Conservation (phyloP, 2,329 filamentous ascomycete species). For the Ophiostoma ulmi region DNA sequence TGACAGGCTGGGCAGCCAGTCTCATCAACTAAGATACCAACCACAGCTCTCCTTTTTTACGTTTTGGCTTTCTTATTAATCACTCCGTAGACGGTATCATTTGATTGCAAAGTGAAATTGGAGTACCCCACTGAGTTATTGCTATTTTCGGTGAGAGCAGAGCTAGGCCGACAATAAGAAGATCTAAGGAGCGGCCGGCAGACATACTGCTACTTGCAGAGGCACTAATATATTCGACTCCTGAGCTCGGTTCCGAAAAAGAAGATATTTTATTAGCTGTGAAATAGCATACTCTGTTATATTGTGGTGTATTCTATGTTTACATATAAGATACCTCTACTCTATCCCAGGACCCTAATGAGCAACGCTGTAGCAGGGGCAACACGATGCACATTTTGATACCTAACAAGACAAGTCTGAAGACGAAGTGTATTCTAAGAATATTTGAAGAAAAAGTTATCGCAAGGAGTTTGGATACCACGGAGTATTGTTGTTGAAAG, state of each 20-base stretch:
- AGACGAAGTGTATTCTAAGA: too few relatives aligned
- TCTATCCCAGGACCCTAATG: neutral
- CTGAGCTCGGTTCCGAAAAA: too few relatives aligned
- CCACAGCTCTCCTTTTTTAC: constrained; percentile 1
- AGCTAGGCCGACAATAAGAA: neutral
- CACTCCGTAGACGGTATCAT: neutral
- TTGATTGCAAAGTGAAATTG: neutral
- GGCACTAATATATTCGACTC: too few relatives aligned
- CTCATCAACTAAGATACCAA: too few relatives aligned
- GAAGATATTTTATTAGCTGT: too few relatives aligned
- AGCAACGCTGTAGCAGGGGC: neutral
- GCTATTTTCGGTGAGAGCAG: neutral
- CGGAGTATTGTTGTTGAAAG: neutral
- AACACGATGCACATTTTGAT: neutral
- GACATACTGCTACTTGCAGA: neutral
- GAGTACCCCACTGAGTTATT: neutral
- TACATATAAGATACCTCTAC: too few relatives aligned
- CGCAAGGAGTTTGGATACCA: too few relatives aligned
- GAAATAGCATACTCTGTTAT: too few relatives aligned
- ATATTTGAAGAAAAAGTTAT: too few relatives aligned
- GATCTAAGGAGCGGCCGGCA: neutral
- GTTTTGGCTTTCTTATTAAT: neutral
- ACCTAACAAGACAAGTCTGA: neutral
- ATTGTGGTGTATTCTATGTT: neutral
- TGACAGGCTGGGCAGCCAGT: too few relatives aligned